Base-by-base conservation (phyloP, 2,329 filamentous ascomycete genomes). In the Trichothecium roseum region DNA sequence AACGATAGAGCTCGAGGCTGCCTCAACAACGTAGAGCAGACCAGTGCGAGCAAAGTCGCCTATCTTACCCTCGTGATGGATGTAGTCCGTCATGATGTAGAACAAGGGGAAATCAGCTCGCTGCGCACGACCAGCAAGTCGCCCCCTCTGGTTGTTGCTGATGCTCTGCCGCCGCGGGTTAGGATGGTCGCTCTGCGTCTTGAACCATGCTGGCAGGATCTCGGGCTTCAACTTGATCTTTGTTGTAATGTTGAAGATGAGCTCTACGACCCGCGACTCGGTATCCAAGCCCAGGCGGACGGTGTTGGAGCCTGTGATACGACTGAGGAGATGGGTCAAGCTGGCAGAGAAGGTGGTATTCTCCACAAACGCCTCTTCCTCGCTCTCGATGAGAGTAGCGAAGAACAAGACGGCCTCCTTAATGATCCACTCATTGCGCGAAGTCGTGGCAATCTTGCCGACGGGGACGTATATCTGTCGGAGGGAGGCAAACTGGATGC, bases 41-140 rank as follows among this genome's bases (percentile, higher is more conserved):
- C 91, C 91, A 0, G 91, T 98, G 38, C 91, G 72, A 3, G 91
- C 89, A 65, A 98, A 98, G 57, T 98, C 91, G 10, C 91, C 91
- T 14, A 93, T 83, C 37, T 89, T 81, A 29, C 91, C 91, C 53
- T 95, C 89, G 45, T 94, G 83, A 52, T 98, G 89, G 36, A 98
- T 93, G 54, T 94, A 94, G 54, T 98, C 88, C 53, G 98, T 84
- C 45, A 98, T 67, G 28, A 96, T 74, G 54, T 96, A 96, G 60
- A 95, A 96, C 2, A 98, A 63, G 1, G 91, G 91, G 45, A 98
- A 98, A 51, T 96, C 89, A 45, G 87, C 84, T 55, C 87, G 82
- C 52, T 93, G 83, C 5, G 84, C 91, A 34, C 81, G 76, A 3
- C 87, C 88, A 1, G 84, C 83, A 54, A 94, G 94, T 43, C 76